Conservation (phyloP, 371 early-diverging fungal genomes). For the Mucor irregularis region DNA sequence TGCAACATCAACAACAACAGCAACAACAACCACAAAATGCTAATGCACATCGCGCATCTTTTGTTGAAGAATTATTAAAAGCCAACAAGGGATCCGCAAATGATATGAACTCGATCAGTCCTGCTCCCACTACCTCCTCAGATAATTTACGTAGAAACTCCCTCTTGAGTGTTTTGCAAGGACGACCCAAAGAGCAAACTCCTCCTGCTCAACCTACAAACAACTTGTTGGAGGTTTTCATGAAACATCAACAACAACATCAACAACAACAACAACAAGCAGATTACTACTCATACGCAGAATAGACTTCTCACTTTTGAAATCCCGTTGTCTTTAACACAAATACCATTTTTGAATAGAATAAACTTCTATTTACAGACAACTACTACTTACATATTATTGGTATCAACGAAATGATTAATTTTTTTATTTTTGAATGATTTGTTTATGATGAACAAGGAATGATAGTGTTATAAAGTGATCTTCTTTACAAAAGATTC, state of each 20-base stretch:
- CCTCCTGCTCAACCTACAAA: not conserved
- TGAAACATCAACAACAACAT: not conserved
- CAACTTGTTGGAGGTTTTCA: too few species aligned
- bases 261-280: not conserved
- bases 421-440: too few species aligned
- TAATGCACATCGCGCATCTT: constrained; percentile 14
- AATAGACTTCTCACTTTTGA: too few species aligned
- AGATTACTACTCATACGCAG: too few species aligned
- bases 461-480: too few species aligned
- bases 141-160: constrained; percentile 29
- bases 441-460: too few species aligned
- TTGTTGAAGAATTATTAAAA: constrained; percentile 25
- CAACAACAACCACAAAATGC: not conserved
- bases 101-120: not conserved
- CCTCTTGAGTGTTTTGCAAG: constrained; percentile 22
- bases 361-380: too few species aligned
- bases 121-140: not conserved
- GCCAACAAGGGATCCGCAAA: not conserved
- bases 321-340: too few species aligned
- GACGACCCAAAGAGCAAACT: constrained; percentile 2
- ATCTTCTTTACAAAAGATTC: too few species aligned
- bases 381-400: too few species aligned
- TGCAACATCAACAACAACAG: constrained; percentile 1
- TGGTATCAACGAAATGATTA: too few species aligned
- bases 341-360: too few species aligned